These are phyloP conservation scores for Setaria italica DNA, from an alignment of 202 grass and related monocot genomes.

Conservation along the genomic window DNA sequence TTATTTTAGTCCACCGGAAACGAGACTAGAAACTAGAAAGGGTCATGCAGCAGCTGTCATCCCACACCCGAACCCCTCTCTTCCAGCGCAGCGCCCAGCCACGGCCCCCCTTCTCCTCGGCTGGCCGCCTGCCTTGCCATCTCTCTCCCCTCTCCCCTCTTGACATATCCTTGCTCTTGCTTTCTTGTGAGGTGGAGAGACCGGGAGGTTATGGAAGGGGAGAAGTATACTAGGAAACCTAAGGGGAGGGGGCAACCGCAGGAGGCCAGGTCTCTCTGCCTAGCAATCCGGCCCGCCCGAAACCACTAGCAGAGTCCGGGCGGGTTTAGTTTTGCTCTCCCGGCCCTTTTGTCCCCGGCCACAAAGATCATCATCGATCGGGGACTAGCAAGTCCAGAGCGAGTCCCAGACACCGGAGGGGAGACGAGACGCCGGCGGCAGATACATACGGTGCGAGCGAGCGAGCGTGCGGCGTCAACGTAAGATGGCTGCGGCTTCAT, in stretches of 20 bases:
- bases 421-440: not conserved
- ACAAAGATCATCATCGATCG: not conserved
- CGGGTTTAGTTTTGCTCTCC: not conserved
- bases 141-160: not conserved
- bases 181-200: not conserved
- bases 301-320: not conserved
- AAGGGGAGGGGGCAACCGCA: not conserved
- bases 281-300: not conserved
- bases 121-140: not conserved
- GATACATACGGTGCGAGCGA: not conserved
- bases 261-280: not conserved
- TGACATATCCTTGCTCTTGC: slow-evolving; percentile 11
- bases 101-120: not conserved
- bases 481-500: slow-evolving; percentile 51
- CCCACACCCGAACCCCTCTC: slow-evolving; percentile 56
- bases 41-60: slow-evolving; percentile 72
- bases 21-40: slow-evolving; percentile 47
- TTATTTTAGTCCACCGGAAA: slow-evolving; percentile 39
- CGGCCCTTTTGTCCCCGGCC: not conserved
- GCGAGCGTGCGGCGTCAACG: not conserved
- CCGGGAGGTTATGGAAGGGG: slow-evolving; percentile 49
- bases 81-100: slow-evolving; percentile 63
- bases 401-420: not conserved
- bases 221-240: slow-evolving; percentile 3
- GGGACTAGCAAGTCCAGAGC: not conserved